Evolutionary conservation across 768 basidiomycete species (phyloP).

Genomic region (Serendipita vermifera): DNA sequence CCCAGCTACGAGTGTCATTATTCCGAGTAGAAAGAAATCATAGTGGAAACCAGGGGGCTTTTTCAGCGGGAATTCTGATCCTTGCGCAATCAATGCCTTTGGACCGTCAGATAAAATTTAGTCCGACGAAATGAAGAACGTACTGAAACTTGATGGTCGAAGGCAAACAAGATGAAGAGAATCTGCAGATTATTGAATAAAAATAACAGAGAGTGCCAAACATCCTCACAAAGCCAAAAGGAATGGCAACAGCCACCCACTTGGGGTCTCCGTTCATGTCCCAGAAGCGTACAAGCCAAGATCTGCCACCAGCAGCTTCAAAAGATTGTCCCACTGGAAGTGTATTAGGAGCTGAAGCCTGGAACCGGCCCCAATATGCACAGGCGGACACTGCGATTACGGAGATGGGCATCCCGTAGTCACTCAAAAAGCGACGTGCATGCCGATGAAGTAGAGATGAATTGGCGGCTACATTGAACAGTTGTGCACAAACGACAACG

Average conservation of each 20-base stretch:
- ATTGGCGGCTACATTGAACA: constrained; percentile 53
- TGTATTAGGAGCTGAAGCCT: constrained; percentile 43
- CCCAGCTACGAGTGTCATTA: constrained; percentile 80
- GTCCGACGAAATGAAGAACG: constrained; percentile 20
- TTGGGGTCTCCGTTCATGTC: constrained; percentile 58
- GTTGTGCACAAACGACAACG: constrained; percentile 62
- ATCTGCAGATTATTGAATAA: not conserved
- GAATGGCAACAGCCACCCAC: constrained; percentile 81
- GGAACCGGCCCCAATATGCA: constrained; percentile 79
- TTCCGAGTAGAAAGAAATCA: constrained; percentile 83
- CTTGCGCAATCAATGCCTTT: constrained; percentile 85
- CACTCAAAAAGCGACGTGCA: constrained; percentile 60
- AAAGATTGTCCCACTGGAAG: constrained; percentile 60
- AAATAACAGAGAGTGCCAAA: not conserved
- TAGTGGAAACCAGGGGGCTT: constrained; percentile 82
- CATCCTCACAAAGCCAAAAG: constrained; percentile 66
- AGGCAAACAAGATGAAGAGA: constrained; percentile 87
- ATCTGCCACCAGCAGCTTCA: constrained; percentile 52
- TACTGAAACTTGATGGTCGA: constrained; percentile 89
- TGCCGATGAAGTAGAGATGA: constrained; percentile 60
- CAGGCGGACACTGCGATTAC: constrained; percentile 60
- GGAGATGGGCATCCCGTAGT: constrained; percentile 87
- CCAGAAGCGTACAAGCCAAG: constrained; percentile 86
- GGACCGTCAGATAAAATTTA: not conserved
- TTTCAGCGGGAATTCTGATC: constrained; percentile 74